Conservation (phyloP, 2,329 filamentous ascomycete genomes). For the Fusarium pseudograminearum region DNA sequence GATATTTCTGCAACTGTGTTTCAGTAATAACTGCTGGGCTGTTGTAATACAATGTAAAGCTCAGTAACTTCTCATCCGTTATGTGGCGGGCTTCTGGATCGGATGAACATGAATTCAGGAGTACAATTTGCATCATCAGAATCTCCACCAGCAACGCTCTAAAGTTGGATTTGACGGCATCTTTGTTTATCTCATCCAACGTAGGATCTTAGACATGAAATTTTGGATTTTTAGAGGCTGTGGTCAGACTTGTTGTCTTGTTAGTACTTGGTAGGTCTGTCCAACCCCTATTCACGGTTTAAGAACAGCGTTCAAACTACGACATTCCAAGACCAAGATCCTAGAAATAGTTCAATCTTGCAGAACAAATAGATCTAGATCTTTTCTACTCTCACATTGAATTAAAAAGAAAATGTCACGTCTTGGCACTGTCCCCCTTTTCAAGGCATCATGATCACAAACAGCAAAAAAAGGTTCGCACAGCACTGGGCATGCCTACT, state of each 20-base stretch:
- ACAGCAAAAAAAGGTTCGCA: constrained; percentile 23
- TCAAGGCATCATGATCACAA: background rate
- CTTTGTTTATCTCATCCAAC: fast-evolving
- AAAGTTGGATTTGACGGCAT: background rate
- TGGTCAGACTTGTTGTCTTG: fast-evolving
- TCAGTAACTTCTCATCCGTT: fast-evolving
- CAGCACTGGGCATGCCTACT: constrained; percentile 27
- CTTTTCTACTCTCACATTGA: fast-evolving
- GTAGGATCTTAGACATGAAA: fast-evolving
- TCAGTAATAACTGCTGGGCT: fast-evolving
- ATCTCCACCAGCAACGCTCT: background rate
- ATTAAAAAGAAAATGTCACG: fast-evolving
- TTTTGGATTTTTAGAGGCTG: background rate
- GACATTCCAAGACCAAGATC: background rate
- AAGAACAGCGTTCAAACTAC: background rate
- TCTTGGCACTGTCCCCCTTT: background rate
- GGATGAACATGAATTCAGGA: background rate
- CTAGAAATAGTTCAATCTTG: fast-evolving
- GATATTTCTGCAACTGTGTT: background rate
- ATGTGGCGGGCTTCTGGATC: background rate
- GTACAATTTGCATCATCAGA: background rate
- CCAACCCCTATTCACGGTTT: background rate
- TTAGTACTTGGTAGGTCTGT: background rate
- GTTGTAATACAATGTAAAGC: too few species aligned
- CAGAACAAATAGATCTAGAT: fast-evolving